Evolutionary conservation across 441 rosid species (phyloP).

Genomic region (Erysimum cheiri): DNA sequence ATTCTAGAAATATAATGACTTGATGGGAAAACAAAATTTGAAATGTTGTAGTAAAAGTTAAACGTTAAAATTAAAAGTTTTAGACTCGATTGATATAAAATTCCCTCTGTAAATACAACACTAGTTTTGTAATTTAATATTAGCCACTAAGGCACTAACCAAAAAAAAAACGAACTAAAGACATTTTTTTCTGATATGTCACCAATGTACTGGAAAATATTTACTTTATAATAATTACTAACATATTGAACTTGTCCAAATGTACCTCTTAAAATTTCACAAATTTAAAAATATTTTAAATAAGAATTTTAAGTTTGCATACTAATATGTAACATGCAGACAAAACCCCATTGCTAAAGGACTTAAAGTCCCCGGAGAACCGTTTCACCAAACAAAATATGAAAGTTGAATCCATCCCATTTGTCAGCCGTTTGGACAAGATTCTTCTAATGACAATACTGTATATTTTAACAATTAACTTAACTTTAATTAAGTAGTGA

Average conservation of each 20-base stretch:
- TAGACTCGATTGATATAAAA: no score
- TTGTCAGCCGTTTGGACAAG: conserved; percentile 5
- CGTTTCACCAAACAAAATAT: neutral
- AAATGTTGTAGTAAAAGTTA: no score
- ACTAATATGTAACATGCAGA: neutral
- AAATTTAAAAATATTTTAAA: neutral
- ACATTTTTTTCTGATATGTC: no score
- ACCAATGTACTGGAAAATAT: neutral
- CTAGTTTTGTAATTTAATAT: no score
- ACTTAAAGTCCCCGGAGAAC: neutral
- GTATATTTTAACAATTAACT: neutral
- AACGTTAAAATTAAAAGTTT: no score
- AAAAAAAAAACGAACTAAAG: no score
- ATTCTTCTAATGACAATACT: neutral
- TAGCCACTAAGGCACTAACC: no score
- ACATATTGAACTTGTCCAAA: neutral
- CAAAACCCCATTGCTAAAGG: neutral
- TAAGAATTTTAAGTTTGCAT: neutral
- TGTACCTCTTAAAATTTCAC: neutral
- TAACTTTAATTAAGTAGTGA: neutral
- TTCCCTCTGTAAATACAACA: no score
- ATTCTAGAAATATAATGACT: neutral
- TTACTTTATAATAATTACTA: neutral
- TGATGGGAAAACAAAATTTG: neutral
- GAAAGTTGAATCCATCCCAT: conserved; percentile 13